Percentiles rank a stretch among this genome's conserved stretches.
phyloP scores from a whole-genome alignment of 179 eudicot genomes.

The Dionaea muscipula region DNA sequence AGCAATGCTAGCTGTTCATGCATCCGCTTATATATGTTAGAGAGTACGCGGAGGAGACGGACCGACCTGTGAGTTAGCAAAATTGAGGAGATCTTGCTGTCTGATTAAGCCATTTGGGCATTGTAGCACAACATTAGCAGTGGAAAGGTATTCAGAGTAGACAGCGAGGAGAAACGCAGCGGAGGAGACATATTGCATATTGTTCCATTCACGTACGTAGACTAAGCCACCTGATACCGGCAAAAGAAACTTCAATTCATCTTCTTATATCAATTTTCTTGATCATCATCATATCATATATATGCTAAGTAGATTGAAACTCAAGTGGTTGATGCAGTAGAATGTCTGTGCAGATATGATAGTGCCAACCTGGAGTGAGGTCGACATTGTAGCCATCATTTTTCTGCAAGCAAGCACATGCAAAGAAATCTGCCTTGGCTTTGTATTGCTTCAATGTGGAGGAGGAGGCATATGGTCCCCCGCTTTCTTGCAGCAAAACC shows the following conservation, averaged over 20 bases:
- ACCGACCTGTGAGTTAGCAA: constrained; percentile 65
- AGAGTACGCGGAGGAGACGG: too few relatives aligned
- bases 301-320: too few relatives aligned
- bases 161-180: constrained; percentile 49
- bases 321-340: too few relatives aligned
- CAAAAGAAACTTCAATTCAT: too few relatives aligned
- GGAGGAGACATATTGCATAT: constrained; percentile 64
- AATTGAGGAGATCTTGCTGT: constrained; percentile 56
- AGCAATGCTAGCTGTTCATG: too few relatives aligned
- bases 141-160: constrained; percentile 52
- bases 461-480: constrained; percentile 42
- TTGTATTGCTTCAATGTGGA: constrained; percentile 54
- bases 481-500: constrained; percentile 58
- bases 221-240: constrained; percentile 40
- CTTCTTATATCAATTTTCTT: too few relatives aligned
- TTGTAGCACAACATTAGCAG: constrained; percentile 22
- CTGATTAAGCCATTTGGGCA: constrained; percentile 35
- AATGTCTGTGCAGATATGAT: too few relatives aligned
- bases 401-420: constrained; percentile 76
- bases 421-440: constrained; percentile 79
- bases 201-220: constrained; percentile 46
- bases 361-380: constrained; percentile 64
- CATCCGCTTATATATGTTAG: too few relatives aligned
- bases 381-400: constrained; percentile 59
- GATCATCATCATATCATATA: too few relatives aligned